These are phyloP conservation scores for Paracoccidioides lutzii DNA, from an alignment of 2,329 filamentous ascomycete genomes.

Conservation along the genomic window DNA sequence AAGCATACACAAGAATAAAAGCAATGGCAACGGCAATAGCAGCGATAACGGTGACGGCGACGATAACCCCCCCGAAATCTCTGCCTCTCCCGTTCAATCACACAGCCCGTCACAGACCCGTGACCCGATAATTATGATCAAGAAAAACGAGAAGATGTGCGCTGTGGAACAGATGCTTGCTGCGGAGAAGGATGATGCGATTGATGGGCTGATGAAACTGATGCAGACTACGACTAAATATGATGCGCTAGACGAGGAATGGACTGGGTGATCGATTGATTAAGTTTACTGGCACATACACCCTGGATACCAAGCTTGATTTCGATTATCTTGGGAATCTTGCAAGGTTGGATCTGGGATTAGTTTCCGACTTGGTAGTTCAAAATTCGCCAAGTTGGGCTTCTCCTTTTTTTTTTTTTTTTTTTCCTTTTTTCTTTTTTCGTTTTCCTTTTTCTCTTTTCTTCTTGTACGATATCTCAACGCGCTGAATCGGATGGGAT, in stretches of 20 bases:
- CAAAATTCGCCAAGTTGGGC: too few relatives aligned
- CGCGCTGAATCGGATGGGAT: not conserved
- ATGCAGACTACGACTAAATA: conserved; percentile 25
- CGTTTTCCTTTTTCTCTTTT: not conserved
- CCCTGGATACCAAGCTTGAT: not conserved
- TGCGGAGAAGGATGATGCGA: conserved; percentile 24
- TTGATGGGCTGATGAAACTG: conserved; percentile 28
- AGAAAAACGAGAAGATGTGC: conserved; percentile 10
- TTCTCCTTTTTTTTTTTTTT: not conserved
- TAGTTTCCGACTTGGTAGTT: not conserved
- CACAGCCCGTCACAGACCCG: conserved; percentile 24
- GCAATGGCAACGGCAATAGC: not conserved
- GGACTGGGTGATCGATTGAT: conserved; percentile 12
- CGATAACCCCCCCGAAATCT: not conserved
- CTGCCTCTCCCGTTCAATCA: conserved; percentile 23
- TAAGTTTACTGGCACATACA: too few relatives aligned
- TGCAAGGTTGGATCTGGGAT: not conserved
- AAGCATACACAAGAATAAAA: not conserved
- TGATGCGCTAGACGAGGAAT: conserved; percentile 13
- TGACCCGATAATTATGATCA: conserved; percentile 10
- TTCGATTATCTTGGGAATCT: not conserved
- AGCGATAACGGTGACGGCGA: not conserved
- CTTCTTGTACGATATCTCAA: not conserved
- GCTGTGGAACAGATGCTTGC: conserved; percentile 11
- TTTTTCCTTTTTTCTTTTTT: not conserved